A percentile compares a stretch with the other conserved stretches of the same genome.
Evolutionary conservation across 495 filamentous ascomycete species (phyloP).

Genomic region (Neurospora africana): DNA sequence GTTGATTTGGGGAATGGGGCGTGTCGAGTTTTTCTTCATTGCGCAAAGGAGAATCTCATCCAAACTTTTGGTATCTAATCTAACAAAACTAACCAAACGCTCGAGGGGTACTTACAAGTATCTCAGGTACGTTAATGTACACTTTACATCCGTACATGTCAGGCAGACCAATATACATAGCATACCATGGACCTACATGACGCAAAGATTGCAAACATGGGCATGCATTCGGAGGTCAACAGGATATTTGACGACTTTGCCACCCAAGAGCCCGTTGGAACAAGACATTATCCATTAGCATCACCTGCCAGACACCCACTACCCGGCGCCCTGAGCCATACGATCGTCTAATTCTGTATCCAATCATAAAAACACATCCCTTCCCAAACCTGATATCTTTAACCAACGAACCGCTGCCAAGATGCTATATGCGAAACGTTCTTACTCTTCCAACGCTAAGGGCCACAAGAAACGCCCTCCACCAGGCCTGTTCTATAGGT

Average conservation of each 20-base stretch:
- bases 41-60: neutral
- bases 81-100: neutral
- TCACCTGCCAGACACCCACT: neutral
- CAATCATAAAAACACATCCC: neutral
- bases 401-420: neutral
- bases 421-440: neutral
- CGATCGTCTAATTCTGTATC: neutral
- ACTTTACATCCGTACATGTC: neutral
- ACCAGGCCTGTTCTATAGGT: neutral
- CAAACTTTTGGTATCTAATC: neutral
- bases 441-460: neutral
- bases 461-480: neutral
- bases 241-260: neutral
- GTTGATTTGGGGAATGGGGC: neutral
- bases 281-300: neutral
- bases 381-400: neutral
- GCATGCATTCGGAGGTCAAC: neutral
- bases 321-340: neutral
- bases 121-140: neutral
- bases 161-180: neutral
- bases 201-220: neutral
- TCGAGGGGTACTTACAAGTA: neutral
- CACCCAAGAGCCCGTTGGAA: neutral
- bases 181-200: neutral
- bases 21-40: neutral